Evolutionary conservation across 768 basidiomycete species (phyloP), one percentile per base, ranked within the genome.

Genomic region (Sporobolomyces roseus): DNA sequence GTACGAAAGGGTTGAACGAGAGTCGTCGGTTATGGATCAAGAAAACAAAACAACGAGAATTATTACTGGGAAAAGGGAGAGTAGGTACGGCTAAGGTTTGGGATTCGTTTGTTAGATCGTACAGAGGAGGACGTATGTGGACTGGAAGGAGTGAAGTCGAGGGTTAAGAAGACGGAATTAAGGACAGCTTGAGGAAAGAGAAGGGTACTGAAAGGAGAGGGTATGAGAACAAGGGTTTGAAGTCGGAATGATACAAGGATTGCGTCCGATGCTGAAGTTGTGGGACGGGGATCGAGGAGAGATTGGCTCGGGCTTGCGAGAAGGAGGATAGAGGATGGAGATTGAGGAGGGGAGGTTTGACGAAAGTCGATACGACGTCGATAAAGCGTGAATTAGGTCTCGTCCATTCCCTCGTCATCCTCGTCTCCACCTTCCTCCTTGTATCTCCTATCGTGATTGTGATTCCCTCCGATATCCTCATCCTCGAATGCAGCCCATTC

Each of bases 401-500:
- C 49, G 61, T 62, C 61, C 46, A 51, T 53, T 13, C 41, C 61
- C 10, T 62, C 49, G 27, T 51, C 48, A 9, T 41, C 61, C 14
- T 62, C 61, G 13, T 62, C 49, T 2, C 25, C 49, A 5, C 52
- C 61, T 17, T 29, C 17, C 7, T 43, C 21, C 38, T 46, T 23
- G 12, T 13, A n/a, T 9, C 27, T 7, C 38, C 25, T 45, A 38
- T 58, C 38, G 2, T 58, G 14, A 29, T 6, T 35, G 10, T 62
- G 49, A 21, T 51, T n/a, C n/a, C n/a, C 49, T 21, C 46, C 61
- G 12, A 49, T 49, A n/a, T 62, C 61, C 3, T 62, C 61, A 14
- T 62, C 61, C 27, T 62, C 61, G 35, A 62, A 62, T 3, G 48
- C 61, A 17, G 36, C 49, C 49, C 51, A 50, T 27, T 52, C 61